Percentiles rank a stretch among this genome's conserved stretches.
Conservation (phyloP, 2,329 filamentous ascomycete genomes). For the Aspergillus sp. region DNA sequence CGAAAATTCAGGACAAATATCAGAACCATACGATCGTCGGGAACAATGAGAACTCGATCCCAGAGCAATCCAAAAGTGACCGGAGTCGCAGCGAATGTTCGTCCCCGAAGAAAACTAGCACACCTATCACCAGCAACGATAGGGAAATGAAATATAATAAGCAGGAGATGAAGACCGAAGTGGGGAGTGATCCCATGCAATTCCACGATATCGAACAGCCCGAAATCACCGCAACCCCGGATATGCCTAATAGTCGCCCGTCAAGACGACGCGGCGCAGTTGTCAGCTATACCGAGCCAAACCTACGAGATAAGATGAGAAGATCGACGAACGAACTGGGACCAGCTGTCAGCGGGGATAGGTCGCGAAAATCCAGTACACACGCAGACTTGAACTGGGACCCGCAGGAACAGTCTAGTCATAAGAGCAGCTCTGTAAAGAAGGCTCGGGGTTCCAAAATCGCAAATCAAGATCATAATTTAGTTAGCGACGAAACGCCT, state of each 20-base stretch:
- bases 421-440: neutral
- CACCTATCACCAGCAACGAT: neutral
- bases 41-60: neutral
- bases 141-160: neutral
- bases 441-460: conserved; percentile 13
- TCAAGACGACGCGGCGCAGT: conserved; percentile 66
- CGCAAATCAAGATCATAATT: conserved; percentile 20
- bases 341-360: conserved; percentile 63
- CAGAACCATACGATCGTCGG: neutral
- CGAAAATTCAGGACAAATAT: neutral
- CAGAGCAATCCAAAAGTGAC: neutral
- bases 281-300: conserved; percentile 81
- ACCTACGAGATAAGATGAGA: conserved; percentile 79
- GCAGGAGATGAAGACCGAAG: neutral
- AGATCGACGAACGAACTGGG: conserved; percentile 73
- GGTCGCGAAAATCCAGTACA: conserved; percentile 48
- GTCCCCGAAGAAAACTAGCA: neutral
- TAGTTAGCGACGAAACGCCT: conserved; percentile 15
- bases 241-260: conserved; percentile 56
- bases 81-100: neutral
- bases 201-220: neutral
- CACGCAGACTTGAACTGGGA: conserved; percentile 40
- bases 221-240: conserved; percentile 35
- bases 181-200: neutral
- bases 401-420: conserved; percentile 4